These are phyloP conservation scores for Planoprotostelium fungivorum DNA, from an alignment of 78 protist genomes.

Conservation along the genomic window DNA sequence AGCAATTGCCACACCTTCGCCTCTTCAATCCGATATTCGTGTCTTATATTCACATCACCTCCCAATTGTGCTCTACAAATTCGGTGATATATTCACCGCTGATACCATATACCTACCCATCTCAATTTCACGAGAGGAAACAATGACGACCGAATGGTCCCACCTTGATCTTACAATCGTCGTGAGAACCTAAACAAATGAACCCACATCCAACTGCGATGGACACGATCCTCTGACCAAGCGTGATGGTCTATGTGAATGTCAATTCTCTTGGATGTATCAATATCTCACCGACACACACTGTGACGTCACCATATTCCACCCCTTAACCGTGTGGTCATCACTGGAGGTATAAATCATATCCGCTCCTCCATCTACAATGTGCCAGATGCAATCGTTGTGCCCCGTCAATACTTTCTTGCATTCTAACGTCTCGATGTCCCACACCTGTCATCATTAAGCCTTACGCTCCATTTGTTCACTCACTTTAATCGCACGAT, in stretches of 20 bases:
- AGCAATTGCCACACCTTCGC: constrained; percentile 57
- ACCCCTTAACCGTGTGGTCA: constrained; percentile 14
- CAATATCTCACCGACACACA: constrained; percentile 5
- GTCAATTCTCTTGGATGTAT: too few relatives aligned
- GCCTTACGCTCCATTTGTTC: not conserved
- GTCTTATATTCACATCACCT: too few relatives aligned
- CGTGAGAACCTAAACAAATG: constrained; percentile 18
- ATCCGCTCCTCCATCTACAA: not conserved
- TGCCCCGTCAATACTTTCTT: not conserved
- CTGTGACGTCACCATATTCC: constrained; percentile 31
- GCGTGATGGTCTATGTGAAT: not conserved
- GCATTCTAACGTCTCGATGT: not conserved
- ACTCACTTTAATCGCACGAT: not conserved
- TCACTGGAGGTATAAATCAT: not conserved
- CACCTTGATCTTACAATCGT: constrained; percentile 27
- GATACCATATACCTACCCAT: not conserved
- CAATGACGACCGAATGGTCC: constrained; percentile 35
- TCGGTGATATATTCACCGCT: not conserved
- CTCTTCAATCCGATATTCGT: too few relatives aligned
- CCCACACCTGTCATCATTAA: not conserved
- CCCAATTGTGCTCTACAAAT: constrained; percentile 46
- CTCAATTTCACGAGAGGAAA: too few relatives aligned
- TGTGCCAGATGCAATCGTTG: not conserved
- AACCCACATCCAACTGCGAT: constrained; percentile 29
- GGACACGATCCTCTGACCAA: constrained; percentile 37